These are phyloP conservation scores for Thraustochytrium sp. DNA, from an alignment of 352 stramenopile genomes.

Conservation along the genomic window DNA sequence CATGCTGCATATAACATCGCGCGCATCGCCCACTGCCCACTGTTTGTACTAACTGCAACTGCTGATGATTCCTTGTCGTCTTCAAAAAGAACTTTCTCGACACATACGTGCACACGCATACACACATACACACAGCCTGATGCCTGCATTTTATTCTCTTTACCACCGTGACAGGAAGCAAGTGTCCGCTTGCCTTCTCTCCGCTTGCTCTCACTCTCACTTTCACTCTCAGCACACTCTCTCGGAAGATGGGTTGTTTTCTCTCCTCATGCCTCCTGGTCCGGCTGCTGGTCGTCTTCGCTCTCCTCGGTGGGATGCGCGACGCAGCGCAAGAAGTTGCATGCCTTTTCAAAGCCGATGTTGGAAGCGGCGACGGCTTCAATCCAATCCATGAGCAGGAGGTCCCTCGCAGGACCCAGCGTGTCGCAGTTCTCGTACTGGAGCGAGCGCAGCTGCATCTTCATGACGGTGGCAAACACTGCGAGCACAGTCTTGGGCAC, in stretches of 20 bases:
- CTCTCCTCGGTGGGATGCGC: background rate
- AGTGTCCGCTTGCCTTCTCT: too few relatives aligned
- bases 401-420: background rate
- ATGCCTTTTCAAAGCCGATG: constrained; percentile 21
- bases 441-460: background rate
- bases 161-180: too few relatives aligned
- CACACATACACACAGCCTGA: too few relatives aligned
- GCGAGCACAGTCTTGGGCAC: background rate
- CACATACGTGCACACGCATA: too few relatives aligned
- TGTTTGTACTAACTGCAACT: too few relatives aligned
- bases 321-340: constrained; percentile 21
- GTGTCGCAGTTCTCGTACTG: background rate
- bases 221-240: background rate
- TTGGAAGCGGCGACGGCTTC: background rate
- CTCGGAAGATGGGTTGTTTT: background rate
- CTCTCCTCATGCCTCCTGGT: background rate
- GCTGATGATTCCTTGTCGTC: too few relatives aligned
- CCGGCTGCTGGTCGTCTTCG: background rate
- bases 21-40: too few relatives aligned
- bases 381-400: background rate
- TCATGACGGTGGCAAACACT: background rate
- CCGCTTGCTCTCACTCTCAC: too few relatives aligned
- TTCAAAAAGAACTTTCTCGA: too few relatives aligned
- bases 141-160: too few relatives aligned
- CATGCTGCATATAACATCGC: background rate